phyloP scores from a whole-genome alignment of 176 grass and related monocot genomes.

The Typha latifolia region DNA sequence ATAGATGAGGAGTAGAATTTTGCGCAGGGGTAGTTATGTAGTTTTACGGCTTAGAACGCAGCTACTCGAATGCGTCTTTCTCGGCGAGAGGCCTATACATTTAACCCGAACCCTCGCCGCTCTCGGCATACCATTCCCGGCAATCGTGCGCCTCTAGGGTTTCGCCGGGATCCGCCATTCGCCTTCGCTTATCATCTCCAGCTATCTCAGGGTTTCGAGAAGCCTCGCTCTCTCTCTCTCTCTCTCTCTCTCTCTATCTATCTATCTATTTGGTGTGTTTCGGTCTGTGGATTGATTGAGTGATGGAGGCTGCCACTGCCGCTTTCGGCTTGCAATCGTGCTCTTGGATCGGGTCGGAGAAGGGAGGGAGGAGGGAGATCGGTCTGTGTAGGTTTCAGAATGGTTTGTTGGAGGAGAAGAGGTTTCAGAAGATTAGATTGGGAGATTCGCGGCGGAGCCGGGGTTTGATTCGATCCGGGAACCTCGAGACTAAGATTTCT shows the following conservation, averaged over 20 bases:
- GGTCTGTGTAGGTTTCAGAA: constrained; percentile 11
- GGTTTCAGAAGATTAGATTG: constrained; percentile 9
- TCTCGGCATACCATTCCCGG: not conserved
- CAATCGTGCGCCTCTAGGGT: not conserved
- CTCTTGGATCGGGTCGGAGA: constrained; percentile 21
- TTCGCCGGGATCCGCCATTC: not conserved
- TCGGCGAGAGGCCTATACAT: not conserved
- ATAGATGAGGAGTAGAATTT: not conserved
- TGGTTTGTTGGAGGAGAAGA: constrained; percentile 13
- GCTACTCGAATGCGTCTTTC: constrained; percentile 39
- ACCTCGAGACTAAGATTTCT: constrained; percentile 4
- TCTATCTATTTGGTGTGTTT: not conserved
- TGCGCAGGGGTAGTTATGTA: not conserved
- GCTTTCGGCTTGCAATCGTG: constrained; percentile 22
- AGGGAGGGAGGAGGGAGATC: constrained; percentile 1
- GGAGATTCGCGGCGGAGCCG: not conserved
- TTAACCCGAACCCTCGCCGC: not conserved
- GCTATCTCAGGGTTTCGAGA: not conserved
- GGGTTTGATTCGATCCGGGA: constrained; percentile 16
- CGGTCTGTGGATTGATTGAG: not conserved
- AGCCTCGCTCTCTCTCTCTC: too few species aligned
- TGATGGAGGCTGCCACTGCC: constrained; percentile 16
- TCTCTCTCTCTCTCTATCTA: not conserved
- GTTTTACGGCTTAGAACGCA: constrained; percentile 9
- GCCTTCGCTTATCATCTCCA: not conserved